Evolutionary conservation across 1,284 basidiomycete species (phyloP).

Genomic region (Leccinum solheimii): DNA sequence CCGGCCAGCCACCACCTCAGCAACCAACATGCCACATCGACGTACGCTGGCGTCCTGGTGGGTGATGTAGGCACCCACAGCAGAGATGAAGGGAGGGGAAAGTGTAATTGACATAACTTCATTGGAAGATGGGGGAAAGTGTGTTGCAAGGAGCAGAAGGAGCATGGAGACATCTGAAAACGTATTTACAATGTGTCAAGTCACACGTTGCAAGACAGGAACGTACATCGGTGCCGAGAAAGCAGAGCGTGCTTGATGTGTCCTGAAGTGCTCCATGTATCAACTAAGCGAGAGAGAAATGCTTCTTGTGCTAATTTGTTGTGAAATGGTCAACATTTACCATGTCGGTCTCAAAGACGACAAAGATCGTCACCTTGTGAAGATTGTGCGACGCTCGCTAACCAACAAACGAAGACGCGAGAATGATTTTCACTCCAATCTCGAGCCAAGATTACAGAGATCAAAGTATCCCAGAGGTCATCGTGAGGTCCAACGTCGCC

Average conservation of each 20-base stretch:
- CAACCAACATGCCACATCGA: constrained; percentile 91
- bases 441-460: constrained; percentile 51
- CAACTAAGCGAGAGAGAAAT: constrained; percentile 50
- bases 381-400: constrained; percentile 39
- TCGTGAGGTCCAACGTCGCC: constrained; percentile 45
- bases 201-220: neutral
- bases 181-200: neutral
- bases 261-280: constrained; percentile 65
- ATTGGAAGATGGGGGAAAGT: constrained; percentile 53
- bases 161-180: constrained; percentile 66
- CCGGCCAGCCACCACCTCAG: constrained; percentile 71
- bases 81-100: constrained; percentile 68
- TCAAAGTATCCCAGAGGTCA: constrained; percentile 54
- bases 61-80: constrained; percentile 74
- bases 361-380: constrained; percentile 40
- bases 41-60: constrained; percentile 80
- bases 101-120: constrained; percentile 45
- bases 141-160: constrained; percentile 63
- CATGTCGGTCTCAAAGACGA: neutral
- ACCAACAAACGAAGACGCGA: constrained; percentile 68
- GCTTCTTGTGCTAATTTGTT: constrained; percentile 45
- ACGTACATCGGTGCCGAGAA: constrained; percentile 65
- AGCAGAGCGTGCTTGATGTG: constrained; percentile 75
- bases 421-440: constrained; percentile 61
- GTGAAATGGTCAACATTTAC: constrained; percentile 9